Percentiles rank a stretch among this genome's conserved stretches.
Evolutionary conservation across 306 rosid species (phyloP).

Genomic region (Phaseolus lunatus): DNA sequence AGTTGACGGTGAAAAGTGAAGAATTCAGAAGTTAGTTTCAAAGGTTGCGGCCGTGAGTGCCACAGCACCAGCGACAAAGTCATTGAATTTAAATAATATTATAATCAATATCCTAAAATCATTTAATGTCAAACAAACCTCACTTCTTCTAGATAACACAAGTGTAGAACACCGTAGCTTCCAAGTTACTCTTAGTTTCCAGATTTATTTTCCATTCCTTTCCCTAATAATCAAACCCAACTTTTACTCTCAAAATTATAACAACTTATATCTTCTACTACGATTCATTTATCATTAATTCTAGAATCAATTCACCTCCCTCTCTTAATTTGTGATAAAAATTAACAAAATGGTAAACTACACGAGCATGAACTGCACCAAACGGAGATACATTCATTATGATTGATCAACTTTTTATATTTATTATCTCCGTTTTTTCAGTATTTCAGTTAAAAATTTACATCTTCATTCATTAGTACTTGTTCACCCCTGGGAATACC

Average conservation of each 20-base stretch:
- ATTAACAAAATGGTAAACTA: neutral
- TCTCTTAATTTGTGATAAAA: neutral
- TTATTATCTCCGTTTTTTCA: neutral
- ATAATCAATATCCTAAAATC: neutral
- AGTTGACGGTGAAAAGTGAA: conserved; percentile 31
- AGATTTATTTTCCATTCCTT: neutral
- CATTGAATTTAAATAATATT: conserved; percentile 28
- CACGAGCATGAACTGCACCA: too few relatives aligned
- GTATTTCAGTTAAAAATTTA: neutral
- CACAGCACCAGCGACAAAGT: conserved; percentile 20
- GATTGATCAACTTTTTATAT: too few relatives aligned
- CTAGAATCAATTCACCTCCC: neutral
- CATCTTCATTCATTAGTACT: too few relatives aligned
- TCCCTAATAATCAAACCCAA: neutral
- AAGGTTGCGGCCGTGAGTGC: conserved; percentile 53
- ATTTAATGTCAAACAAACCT: conserved; percentile 28
- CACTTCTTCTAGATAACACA: conserved; percentile 19
- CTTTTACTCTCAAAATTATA: neutral
- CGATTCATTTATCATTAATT: neutral
- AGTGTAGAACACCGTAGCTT: neutral
- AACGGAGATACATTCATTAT: too few relatives aligned
- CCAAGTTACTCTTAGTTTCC: neutral
- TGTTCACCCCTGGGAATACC: too few relatives aligned
- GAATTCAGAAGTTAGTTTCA: conserved; percentile 22
- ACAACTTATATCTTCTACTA: neutral